Conservation (phyloP, 106 monocot species). For the Dendrobium nobile region DNA sequence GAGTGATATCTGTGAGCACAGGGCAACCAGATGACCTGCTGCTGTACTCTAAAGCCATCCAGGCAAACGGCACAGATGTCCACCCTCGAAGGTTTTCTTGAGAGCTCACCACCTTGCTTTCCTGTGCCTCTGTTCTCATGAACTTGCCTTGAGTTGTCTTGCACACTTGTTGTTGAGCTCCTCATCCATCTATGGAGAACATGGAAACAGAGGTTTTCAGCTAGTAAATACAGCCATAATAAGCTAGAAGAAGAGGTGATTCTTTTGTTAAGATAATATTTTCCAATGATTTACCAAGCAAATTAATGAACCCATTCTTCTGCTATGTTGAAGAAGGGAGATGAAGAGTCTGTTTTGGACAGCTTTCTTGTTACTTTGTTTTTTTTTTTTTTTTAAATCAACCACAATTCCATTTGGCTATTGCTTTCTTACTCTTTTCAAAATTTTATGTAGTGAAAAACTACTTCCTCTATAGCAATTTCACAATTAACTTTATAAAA, state of each 20-base stretch:
- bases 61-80: conserved; percentile 55
- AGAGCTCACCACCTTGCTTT: neutral
- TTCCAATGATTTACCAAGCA: too few species aligned
- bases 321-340: neutral
- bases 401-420: too few species aligned
- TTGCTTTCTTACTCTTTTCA: too few species aligned
- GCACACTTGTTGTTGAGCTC: neutral
- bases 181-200: conserved; percentile 11
- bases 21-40: conserved; percentile 34
- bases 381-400: too few species aligned
- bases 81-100: conserved; percentile 18
- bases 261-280: too few species aligned
- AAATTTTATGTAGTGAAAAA: too few species aligned
- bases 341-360: too few species aligned
- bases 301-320: too few species aligned
- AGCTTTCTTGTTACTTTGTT: too few species aligned
- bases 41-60: conserved; percentile 19
- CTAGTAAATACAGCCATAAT: neutral
- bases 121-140: neutral
- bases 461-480: too few species aligned
- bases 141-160: neutral
- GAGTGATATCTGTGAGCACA: conserved; percentile 49
- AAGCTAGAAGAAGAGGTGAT: neutral
- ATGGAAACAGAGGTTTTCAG: neutral
- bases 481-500: too few species aligned